These are phyloP conservation scores for Psilocybe cubensis DNA, from an alignment of 768 basidiomycete species.

Conservation along the genomic window DNA sequence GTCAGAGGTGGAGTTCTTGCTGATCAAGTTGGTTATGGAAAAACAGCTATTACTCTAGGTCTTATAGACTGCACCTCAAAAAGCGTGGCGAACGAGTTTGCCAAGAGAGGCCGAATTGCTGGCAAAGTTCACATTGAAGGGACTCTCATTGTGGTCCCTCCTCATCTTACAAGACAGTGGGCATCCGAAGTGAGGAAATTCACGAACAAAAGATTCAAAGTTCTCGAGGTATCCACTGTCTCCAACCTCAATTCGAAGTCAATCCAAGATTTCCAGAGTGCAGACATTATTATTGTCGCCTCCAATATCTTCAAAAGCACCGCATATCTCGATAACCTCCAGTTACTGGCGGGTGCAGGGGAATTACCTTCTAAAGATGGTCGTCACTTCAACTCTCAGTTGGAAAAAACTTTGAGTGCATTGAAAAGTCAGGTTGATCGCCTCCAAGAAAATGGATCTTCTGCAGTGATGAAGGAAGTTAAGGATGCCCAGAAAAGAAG, in stretches of 20 bases:
- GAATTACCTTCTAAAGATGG: conserved; percentile 78
- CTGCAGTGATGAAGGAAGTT: conserved; percentile 66
- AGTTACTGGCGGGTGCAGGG: conserved; percentile 68
- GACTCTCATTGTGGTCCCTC: conserved; percentile 85
- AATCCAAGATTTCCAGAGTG: conserved; percentile 74
- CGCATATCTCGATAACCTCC: conserved; percentile 78
- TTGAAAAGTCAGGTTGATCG: conserved; percentile 70
- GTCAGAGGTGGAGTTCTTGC: conserved; percentile 91
- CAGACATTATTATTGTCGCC: conserved; percentile 86
- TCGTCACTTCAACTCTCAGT: conserved; percentile 86
- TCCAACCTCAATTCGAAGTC: conserved; percentile 71
- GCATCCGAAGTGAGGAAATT: conserved; percentile 86
- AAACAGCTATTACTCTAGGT: conserved; percentile 93
- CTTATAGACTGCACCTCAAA: conserved; percentile 77
- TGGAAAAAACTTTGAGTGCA: conserved; percentile 62
- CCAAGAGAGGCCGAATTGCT: conserved; percentile 45
- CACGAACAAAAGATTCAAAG: conserved; percentile 60
- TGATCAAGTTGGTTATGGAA: conserved; percentile 96
- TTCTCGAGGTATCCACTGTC: conserved; percentile 69
- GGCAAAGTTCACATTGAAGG: conserved; percentile 82
- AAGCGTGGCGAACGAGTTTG: conserved; percentile 60
- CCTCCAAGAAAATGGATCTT: conserved; percentile 66
- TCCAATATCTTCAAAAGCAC: conserved; percentile 83
- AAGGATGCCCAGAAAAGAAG: conserved; percentile 62
- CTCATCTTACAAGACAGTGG: conserved; percentile 92